Conservation (phyloP, 352 stramenopile species). For the Blastocystis sp. region DNA sequence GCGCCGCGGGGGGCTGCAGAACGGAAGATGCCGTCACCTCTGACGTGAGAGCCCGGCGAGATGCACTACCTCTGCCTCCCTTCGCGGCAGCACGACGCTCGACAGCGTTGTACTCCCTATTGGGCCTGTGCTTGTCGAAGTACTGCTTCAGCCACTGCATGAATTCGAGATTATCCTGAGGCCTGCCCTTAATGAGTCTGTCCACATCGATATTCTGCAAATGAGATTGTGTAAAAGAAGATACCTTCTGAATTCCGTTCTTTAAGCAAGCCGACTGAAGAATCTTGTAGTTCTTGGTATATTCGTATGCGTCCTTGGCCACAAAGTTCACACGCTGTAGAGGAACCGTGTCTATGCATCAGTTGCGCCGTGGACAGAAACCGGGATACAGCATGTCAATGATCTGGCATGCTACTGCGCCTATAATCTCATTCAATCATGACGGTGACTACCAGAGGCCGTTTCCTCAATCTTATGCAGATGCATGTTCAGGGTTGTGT, state of each 20-base stretch:
- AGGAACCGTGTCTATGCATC: slow-evolving; percentile 81
- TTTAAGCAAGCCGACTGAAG: slow-evolving; percentile 93
- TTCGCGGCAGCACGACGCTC: slow-evolving; percentile 87
- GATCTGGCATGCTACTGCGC: slow-evolving; percentile 93
- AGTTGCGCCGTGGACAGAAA: slow-evolving; percentile 71
- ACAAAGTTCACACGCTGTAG: slow-evolving; percentile 95
- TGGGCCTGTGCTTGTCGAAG: slow-evolving; percentile 79
- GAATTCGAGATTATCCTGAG: slow-evolving; percentile 99
- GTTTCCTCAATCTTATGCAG: slow-evolving; percentile 96
- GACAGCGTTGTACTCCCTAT: slow-evolving; percentile 86
- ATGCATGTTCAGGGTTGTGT: slow-evolving; percentile 86
- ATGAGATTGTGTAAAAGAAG: slow-evolving; percentile 24
- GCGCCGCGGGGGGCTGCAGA: neutral
- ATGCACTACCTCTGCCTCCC: slow-evolving; percentile 76
- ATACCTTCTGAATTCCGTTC: slow-evolving; percentile 84
- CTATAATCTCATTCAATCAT: slow-evolving; percentile 75
- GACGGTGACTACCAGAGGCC: slow-evolving; percentile 70
- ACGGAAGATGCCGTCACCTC: neutral
- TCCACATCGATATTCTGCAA: slow-evolving; percentile 91
- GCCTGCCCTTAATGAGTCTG: slow-evolving; percentile 93
- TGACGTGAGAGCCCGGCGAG: neutral
- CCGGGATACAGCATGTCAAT: slow-evolving; percentile 87
- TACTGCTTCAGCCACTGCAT: slow-evolving; percentile 96
- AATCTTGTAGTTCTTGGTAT: slow-evolving; percentile 99
- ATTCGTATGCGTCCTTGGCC: slow-evolving; percentile 93